These are phyloP conservation scores for Cicer bijugum DNA, from an alignment of 306 rosid genomes.

Conservation along the genomic window DNA sequence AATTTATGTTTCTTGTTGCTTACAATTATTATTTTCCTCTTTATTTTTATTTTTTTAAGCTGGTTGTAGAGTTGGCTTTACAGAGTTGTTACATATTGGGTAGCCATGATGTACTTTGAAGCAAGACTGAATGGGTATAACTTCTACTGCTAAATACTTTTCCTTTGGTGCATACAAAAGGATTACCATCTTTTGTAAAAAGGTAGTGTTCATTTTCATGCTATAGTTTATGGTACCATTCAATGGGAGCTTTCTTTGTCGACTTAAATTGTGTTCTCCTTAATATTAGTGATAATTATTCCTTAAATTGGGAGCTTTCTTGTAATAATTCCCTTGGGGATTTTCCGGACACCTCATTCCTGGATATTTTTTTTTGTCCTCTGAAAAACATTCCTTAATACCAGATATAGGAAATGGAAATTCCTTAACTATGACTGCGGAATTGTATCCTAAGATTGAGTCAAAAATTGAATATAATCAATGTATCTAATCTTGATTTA, in stretches of 20 bases:
- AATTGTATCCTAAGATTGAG: no score
- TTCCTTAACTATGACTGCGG: no score
- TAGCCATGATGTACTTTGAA: conserved; percentile 51
- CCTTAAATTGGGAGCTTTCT: no score
- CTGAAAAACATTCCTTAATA: no score
- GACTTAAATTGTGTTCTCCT: background rate
- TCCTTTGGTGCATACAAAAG: conserved; percentile 48
- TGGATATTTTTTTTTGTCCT: no score
- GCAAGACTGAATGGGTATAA: conserved; percentile 48
- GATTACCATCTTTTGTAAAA: conserved; percentile 49
- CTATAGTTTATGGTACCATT: background rate
- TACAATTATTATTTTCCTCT: conserved; percentile 50
- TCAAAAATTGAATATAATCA: no score
- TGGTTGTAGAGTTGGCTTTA: conserved; percentile 66
- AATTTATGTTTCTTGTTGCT: conserved; percentile 67
- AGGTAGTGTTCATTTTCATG: conserved; percentile 38
- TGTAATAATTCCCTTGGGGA: no score
- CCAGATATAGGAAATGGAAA: no score
- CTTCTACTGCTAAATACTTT: conserved; percentile 39
- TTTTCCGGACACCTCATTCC: no score
- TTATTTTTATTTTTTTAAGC: conserved; percentile 33
- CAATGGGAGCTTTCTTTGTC: conserved; percentile 25
- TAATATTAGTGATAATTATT: background rate
- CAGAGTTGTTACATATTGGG: conserved; percentile 59
- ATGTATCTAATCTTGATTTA: no score